A percentile compares a stretch with the other conserved stretches of the same genome.
Evolutionary conservation across 2,329 filamentous ascomycete species (phyloP).

Genomic region (Ceratocystis ficicola): DNA sequence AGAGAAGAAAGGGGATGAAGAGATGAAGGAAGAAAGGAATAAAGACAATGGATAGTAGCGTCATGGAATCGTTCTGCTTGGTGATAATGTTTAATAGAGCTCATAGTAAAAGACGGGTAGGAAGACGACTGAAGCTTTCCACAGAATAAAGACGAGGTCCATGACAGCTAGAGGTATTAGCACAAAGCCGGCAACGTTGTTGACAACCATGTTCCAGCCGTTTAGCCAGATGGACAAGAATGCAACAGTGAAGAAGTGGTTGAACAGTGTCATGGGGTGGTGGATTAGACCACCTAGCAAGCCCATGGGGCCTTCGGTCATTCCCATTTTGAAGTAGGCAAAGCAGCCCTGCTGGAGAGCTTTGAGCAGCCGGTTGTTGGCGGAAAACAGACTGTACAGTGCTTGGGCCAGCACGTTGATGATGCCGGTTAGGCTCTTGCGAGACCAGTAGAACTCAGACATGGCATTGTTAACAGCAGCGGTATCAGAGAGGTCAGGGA

Average conservation of each 20-base stretch:
- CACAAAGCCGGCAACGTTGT: slow-evolving; percentile 39
- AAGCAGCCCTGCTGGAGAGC: slow-evolving; percentile 86
- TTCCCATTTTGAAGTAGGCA: slow-evolving; percentile 69
- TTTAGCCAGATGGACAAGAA: slow-evolving; percentile 70
- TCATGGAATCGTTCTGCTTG: neutral
- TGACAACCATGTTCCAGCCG: slow-evolving; percentile 31
- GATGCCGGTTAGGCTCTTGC: slow-evolving; percentile 70
- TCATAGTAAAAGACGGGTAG: slow-evolving; percentile 69
- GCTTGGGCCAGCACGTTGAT: slow-evolving; percentile 98
- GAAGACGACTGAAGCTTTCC: slow-evolving; percentile 70
- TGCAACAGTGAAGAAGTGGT: slow-evolving; percentile 91
- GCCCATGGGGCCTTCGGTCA: slow-evolving; percentile 66
- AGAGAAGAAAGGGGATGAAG: neutral
- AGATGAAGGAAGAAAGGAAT: neutral
- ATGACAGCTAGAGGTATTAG: slow-evolving; percentile 53
- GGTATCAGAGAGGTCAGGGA: slow-evolving; percentile 59
- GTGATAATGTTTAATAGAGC: slow-evolving; percentile 29
- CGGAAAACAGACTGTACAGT: slow-evolving; percentile 82
- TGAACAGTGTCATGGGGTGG: slow-evolving; percentile 64
- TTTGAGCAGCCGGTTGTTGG: slow-evolving; percentile 62
- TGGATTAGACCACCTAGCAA: slow-evolving; percentile 72
- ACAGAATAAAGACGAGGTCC: slow-evolving; percentile 58
- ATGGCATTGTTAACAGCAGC: slow-evolving; percentile 55
- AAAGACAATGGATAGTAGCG: neutral
- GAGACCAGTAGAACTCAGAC: slow-evolving; percentile 68